Base-by-base conservation (phyloP, 2,329 filamentous ascomycete genomes). In the Penicillium crustosum region DNA sequence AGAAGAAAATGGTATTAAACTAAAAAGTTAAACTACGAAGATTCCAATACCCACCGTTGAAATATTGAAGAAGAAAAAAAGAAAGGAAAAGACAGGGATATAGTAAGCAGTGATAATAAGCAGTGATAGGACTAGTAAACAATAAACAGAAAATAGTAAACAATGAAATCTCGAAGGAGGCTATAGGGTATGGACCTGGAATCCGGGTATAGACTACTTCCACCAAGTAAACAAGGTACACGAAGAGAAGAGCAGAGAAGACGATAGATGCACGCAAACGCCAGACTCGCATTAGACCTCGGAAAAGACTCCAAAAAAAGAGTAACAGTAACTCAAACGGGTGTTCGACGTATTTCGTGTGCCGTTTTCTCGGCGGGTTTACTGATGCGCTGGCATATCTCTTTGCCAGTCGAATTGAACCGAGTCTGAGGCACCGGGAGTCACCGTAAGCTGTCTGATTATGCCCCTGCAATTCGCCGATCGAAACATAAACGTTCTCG, bases 381-480 rank as follows among this genome's bases (percentile, higher is more conserved):
- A 58, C 65, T 75, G 90, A 92, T 95, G 91, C 89, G 91, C 83
- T 95, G 91, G 91, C 91, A 88, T 87, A 81, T 82, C 82, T 88
- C 83, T 82, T 86, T 84, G 84, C 90, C 90, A 93, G 88, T 93
- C 53, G 55, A 66, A 64, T 65, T 43, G 44, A 64, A 52, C 62
- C 65, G 58, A 63, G 57, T 61, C n/a, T 53, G 61, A 62, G 56
- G 43, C 49, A 59, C 61, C 53, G 48, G 54, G 54, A 33, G 27
- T 44, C 21, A 31, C 36, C 13, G 54, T 44, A 33, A 54, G 36
- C 43, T 60, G 19, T 48, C 58, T 52, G 51, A 29, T 53, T 54
- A n/a, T 45, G 21, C 19, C 43, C 50, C 59, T 69, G 66, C 69
- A 70, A 75, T 71, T 70, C 65, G 73, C 67, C 68, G 64, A 67